Evolutionary conservation across 139 green algal species (phyloP).

Genomic region (Haematococcus lacustris): DNA sequence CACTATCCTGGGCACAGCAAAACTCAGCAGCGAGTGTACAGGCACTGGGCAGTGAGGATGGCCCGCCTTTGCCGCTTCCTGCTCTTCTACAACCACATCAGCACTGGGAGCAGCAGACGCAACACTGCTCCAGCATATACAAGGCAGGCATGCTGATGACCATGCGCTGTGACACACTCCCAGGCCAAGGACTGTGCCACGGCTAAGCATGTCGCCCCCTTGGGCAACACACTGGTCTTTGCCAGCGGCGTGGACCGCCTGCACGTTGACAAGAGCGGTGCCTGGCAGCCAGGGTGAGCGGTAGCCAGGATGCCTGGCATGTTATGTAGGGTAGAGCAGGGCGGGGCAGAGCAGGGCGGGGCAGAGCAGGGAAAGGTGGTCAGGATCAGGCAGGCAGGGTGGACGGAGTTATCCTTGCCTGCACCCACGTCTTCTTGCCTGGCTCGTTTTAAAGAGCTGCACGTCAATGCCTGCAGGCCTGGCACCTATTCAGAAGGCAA

Average conservation of each 20-base stretch:
- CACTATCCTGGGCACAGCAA: too few relatives aligned
- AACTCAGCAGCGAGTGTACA: too few relatives aligned
- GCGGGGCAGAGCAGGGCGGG: neutral
- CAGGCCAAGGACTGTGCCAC: too few relatives aligned
- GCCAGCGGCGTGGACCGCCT: neutral
- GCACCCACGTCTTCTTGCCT: neutral
- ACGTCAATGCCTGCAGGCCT: too few relatives aligned
- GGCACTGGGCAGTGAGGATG: too few relatives aligned
- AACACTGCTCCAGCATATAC: neutral
- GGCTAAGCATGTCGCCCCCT: neutral
- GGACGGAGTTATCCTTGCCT: neutral
- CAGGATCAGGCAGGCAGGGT: too few relatives aligned
- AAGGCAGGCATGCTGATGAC: neutral
- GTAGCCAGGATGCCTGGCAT: too few relatives aligned
- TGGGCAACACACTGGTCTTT: neutral
- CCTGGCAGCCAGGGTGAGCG: neutral
- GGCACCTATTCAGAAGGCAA: conserved; percentile 11
- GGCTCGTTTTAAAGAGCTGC: neutral
- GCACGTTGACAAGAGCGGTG: neutral
- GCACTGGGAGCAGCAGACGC: neutral
- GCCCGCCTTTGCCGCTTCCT: neutral
- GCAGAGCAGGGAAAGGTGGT: neutral
- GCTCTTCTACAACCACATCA: neutral
- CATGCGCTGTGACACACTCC: too few relatives aligned
- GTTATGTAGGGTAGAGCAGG: too few relatives aligned